These are phyloP conservation scores for Diospyros lotus DNA, from an alignment of 148 eudicot genomes.

Conservation along the genomic window DNA sequence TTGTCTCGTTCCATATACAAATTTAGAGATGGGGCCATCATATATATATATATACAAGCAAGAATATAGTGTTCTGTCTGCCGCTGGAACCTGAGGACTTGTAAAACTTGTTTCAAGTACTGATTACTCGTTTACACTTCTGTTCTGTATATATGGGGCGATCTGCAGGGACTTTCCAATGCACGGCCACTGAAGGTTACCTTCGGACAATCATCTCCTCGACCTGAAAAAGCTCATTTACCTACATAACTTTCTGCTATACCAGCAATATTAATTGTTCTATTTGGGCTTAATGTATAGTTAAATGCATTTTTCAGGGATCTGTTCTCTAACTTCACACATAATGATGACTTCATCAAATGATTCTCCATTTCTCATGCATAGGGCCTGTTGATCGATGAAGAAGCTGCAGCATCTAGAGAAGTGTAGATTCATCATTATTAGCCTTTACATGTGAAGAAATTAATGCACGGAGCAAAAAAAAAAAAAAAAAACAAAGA, in stretches of 20 bases:
- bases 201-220: neutral
- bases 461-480: too few species aligned
- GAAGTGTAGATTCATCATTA: too few species aligned
- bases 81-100: neutral
- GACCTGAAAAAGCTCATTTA: neutral
- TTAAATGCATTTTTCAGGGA: neutral
- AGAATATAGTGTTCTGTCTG: neutral
- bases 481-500: too few species aligned
- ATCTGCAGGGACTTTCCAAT: neutral
- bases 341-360: too few species aligned
- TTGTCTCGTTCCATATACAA: too few species aligned
- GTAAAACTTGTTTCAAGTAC: neutral
- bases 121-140: neutral
- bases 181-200: neutral
- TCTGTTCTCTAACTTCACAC: neutral
- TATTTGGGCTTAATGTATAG: neutral
- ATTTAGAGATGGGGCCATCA: neutral
- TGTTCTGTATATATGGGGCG: neutral
- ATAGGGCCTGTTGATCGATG: too few species aligned
- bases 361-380: too few species aligned
- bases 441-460: too few species aligned
- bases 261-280: neutral
- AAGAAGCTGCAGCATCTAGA: too few species aligned
- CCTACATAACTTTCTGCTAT: neutral
- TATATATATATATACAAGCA: neutral